A percentile compares a stretch with the other conserved stretches of the same genome.
phyloP scores from a whole-genome alignment of 352 stramenopile species.

The Pythium aristosporum region DNA sequence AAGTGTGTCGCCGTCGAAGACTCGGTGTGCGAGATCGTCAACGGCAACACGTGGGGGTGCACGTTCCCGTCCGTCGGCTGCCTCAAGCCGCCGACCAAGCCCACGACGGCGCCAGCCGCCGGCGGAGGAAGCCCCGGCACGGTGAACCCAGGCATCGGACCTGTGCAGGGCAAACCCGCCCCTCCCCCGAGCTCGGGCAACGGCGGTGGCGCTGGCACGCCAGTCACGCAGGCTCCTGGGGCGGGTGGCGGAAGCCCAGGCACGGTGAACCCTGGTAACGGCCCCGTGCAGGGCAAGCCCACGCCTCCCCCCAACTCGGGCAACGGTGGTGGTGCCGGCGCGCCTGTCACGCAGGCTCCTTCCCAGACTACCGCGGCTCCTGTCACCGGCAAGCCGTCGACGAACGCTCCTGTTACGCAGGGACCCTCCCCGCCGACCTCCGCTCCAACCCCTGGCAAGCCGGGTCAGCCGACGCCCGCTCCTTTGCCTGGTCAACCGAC shows the following conservation, averaged over 20 bases:
- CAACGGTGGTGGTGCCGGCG: background rate
- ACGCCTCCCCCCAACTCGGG: background rate
- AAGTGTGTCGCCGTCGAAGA: slow-evolving; percentile 30
- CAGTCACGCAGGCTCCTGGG: background rate
- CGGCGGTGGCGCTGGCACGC: too few species aligned
- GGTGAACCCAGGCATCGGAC: background rate
- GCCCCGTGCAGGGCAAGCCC: background rate
- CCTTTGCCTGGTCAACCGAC: slow-evolving; percentile 4
- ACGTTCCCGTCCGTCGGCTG: slow-evolving; percentile 28
- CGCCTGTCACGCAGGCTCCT: background rate
- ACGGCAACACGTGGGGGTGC: slow-evolving; percentile 28
- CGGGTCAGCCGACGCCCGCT: background rate
- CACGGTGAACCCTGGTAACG: background rate
- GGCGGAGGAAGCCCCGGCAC: background rate
- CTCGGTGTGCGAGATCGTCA: slow-evolving; percentile 25
- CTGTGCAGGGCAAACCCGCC: background rate
- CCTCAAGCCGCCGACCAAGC: slow-evolving; percentile 10
- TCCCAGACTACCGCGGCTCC: background rate
- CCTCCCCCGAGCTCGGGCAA: background rate
- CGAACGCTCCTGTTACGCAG: background rate
- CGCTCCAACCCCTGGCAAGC: background rate
- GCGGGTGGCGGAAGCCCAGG: too few species aligned
- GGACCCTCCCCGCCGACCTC: background rate
- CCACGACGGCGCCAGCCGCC: background rate
- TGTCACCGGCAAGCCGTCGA: background rate